Evolutionary conservation across 371 early-diverging fungal genomes (phyloP), one percentile per base, ranked within the genome.

Genomic region (Lichtheimia ramosa): DNA sequence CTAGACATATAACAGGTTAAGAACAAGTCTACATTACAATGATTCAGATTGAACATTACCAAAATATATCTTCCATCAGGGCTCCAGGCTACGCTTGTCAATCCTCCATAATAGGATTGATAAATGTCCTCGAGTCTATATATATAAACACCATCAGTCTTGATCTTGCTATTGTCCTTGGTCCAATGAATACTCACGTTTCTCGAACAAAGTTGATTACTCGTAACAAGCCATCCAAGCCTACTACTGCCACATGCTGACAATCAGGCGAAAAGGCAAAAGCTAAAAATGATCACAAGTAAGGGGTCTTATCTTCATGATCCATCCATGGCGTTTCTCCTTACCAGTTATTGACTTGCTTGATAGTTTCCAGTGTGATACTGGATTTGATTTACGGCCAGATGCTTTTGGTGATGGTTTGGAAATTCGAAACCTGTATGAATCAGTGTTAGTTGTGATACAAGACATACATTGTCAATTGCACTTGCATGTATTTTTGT

Each of bases 51-150:
- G 14, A 46, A 14, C 15, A 56, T 87, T 70, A 92, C 93, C 56
- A 97, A 77, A 20, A 99, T 79, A 69, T 92, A 96, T 65, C 85
- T 90, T 7, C 92, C 93, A 74, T 97, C 97, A 5, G 92, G 90
- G 60, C 95, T 92, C 96, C 96, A 99, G 15, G 89, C 84, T 5
- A 93, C 90, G 65, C 96, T 94, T 14, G 75, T 79, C 23, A 97
- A 62, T 1, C 93, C 91, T 49, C 95, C 95, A 75, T 92, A 96
- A 65, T 92, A 96, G 10, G 87, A 75, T 48, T 65, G 62, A 63
- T 85, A 92, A 0, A 89, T 85, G 68, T 95, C 95, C 20, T 78
- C 62, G 16, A 95, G 65, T 43, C 78, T 85, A 61, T 16, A 23
- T 39, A 3, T 25, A 25, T 25, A 15, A 49, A 40, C 24, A 34